Evolutionary conservation across 768 basidiomycete genomes (phyloP), one percentile per base, ranked within the genome.

Genomic region (Leucosporidium yakuticum): DNA sequence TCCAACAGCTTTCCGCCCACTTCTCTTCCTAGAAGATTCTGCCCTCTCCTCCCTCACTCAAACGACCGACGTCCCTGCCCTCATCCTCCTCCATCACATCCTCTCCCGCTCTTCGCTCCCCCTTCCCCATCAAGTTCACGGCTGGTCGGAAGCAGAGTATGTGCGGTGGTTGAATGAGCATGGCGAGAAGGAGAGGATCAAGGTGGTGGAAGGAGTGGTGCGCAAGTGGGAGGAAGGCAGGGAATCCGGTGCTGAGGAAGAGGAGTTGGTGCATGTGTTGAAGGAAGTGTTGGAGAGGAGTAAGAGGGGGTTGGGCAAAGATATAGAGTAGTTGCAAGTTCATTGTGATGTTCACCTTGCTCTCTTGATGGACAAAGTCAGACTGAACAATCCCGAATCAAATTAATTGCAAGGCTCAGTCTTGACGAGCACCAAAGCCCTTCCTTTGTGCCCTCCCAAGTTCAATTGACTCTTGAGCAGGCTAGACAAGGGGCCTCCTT

Each of bases 111-210:
- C 91, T 15, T 91, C 89, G 0, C 59, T 81, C 17, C 69, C 74
- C 8, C 82, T 98, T 49, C 95, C 96, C 15, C 91, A 99, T 77
- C 83, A 84, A 59, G 78, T 92, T 64, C 92, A 97, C 76, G 88
- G 89, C 0, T 98, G 96, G 95, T 88, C 90, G 65, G 92, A 97
- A 76, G 84, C 88, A 5, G 96, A 98, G 80, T 99, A 99, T 78
- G 90, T 96, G 59, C 85, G 90, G 54, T 99, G 94, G 93, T 83
- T 98, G 19, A 88, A 91, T 67, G 94, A 96, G 77, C 96, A 97
- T 75, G 81, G 85, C 3, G 85, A 87, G 68, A 84, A 83, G 67
- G 95, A 97, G 77, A 84, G 88, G 12, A 85, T 86, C 84, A 85
- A 84, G 20, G 82, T 98, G 55, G 80, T 99, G 17, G 89, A 93